Evolutionary conservation across 345 rosid species (phyloP).

Genomic region (Nasturtium officinale): DNA sequence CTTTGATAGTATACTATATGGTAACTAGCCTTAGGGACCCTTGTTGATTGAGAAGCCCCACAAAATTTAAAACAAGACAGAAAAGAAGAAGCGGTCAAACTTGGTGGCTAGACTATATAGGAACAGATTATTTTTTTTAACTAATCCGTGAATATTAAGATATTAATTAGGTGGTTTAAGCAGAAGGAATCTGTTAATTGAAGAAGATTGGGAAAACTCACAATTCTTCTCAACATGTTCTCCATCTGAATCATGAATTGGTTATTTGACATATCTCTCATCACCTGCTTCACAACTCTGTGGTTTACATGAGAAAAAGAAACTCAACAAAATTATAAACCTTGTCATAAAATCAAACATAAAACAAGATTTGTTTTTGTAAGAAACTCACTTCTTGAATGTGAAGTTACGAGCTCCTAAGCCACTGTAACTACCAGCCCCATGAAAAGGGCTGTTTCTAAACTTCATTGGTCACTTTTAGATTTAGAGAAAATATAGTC

Average conservation of each 20-base stretch:
- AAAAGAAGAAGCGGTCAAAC: slow-evolving; percentile 34
- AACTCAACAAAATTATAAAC: neutral
- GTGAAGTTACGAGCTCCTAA: slow-evolving; percentile 39
- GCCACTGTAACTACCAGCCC: slow-evolving; percentile 38
- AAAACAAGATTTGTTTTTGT: neutral
- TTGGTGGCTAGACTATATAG: slow-evolving; percentile 27
- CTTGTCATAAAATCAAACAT: neutral
- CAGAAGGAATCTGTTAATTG: neutral
- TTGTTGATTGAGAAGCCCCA: slow-evolving; percentile 25
- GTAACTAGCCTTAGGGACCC: slow-evolving; percentile 21
- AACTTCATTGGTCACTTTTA: slow-evolving; percentile 29
- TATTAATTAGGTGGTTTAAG: slow-evolving; percentile 1
- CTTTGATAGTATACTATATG: neutral
- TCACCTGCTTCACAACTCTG: slow-evolving; percentile 51
- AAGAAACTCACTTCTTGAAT: slow-evolving; percentile 47
- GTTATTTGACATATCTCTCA: slow-evolving; percentile 42
- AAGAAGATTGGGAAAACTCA: slow-evolving; percentile 34
- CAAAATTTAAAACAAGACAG: slow-evolving; percentile 6
- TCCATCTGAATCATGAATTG: slow-evolving; percentile 50
- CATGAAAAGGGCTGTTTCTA: slow-evolving; percentile 45
- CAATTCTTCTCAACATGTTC: slow-evolving; percentile 53
- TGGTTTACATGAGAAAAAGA: slow-evolving; percentile 26
- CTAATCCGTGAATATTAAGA: slow-evolving; percentile 7
- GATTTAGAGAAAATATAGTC: neutral
- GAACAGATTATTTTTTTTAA: slow-evolving; percentile 6